Percentiles rank a stretch among this genome's conserved stretches.
Evolutionary conservation across 192 early-diverging fungal species (phyloP).

Genomic region (Podila horticola): DNA sequence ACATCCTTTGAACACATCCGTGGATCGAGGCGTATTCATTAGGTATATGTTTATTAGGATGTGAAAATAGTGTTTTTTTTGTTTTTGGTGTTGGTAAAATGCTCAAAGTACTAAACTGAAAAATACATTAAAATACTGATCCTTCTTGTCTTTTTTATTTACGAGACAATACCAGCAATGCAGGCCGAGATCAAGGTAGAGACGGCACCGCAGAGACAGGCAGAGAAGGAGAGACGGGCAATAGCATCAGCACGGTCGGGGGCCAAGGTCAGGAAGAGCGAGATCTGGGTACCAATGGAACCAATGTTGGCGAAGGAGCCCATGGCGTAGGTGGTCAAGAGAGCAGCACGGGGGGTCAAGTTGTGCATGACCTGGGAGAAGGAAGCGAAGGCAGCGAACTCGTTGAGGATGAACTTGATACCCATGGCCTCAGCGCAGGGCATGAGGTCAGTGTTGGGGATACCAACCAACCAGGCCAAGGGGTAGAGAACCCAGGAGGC

Average conservation of each 20-base stretch:
- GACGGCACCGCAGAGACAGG: conserved; percentile 82
- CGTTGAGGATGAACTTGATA: conserved; percentile 87
- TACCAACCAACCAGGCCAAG: conserved; percentile 70
- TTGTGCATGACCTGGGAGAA: conserved; percentile 54
- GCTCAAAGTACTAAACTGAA: too few relatives aligned
- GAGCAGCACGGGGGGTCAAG: conserved; percentile 59
- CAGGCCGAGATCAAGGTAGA: conserved; percentile 84
- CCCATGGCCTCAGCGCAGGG: conserved; percentile 53
- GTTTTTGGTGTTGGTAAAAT: too few relatives aligned
- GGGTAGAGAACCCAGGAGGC: conserved; percentile 77
- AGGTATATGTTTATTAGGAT: too few relatives aligned
- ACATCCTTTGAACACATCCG: too few relatives aligned
- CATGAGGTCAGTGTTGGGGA: conserved; percentile 43
- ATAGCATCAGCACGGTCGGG: conserved; percentile 77
- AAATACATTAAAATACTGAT: too few relatives aligned
- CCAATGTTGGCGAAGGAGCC: conserved; percentile 89
- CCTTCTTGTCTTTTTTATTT: background rate
- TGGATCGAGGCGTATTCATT: too few relatives aligned
- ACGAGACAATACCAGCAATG: conserved; percentile 79
- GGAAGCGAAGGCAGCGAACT: conserved; percentile 85
- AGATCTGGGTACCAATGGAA: conserved; percentile 87
- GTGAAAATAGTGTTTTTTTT: too few relatives aligned
- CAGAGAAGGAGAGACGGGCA: conserved; percentile 77
- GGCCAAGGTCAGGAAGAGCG: conserved; percentile 77
- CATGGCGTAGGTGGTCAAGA: conserved; percentile 79